Evolutionary conservation across 1,284 basidiomycete genomes (phyloP), one percentile per base, ranked within the genome.

Genomic region (Pholiota adiposa): DNA sequence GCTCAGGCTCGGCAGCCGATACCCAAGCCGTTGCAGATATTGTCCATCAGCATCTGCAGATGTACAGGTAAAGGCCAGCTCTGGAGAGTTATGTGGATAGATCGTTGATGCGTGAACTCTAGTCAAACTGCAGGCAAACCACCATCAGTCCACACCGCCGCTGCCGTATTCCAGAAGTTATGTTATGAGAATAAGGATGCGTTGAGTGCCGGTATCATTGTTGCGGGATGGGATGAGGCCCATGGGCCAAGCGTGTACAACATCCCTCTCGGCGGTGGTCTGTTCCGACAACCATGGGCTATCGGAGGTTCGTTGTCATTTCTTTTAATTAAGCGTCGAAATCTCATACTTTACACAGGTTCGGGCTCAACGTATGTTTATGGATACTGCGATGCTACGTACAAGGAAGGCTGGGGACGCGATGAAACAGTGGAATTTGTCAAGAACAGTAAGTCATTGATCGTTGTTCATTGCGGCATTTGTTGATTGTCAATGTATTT

Each of bases 351-450:
- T 36, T 34, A 21, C 43, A 48, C 62, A 94, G 93, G 94, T 33
- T 97, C 95, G 57, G 97, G 97, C 14, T 98, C 96, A 43, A 94
- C 96, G 11, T 99, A 98, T 74, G 96, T 99, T 18, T 99, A 99
- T 72, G 97, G 97, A 51, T 99, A 97, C 79, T 99, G 97, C 73
- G 97, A 99, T 75, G 94, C 97, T 29, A 98, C 95, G n/a, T 99
- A 93, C 77, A 80, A 87, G 73, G 94, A 97, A 36, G 94, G 92
- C n/a, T 97, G 94, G 96, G 88, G 85, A 3, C 85, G 86, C 67
- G 93, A 96, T 44, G 86, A 98, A 78, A 98, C 96, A 0, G 77
- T 99, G 60, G 82, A 96, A 48, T 99, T 99, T 73, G 97, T 99
- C 58, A 93, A 89, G 80, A 97, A 99, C 77, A 95, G 95, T 97